A percentile compares a stretch with the other conserved stretches of the same genome.
phyloP scores from a whole-genome alignment of 352 stramenopile species.

The Globisporangium mamillatum region DNA sequence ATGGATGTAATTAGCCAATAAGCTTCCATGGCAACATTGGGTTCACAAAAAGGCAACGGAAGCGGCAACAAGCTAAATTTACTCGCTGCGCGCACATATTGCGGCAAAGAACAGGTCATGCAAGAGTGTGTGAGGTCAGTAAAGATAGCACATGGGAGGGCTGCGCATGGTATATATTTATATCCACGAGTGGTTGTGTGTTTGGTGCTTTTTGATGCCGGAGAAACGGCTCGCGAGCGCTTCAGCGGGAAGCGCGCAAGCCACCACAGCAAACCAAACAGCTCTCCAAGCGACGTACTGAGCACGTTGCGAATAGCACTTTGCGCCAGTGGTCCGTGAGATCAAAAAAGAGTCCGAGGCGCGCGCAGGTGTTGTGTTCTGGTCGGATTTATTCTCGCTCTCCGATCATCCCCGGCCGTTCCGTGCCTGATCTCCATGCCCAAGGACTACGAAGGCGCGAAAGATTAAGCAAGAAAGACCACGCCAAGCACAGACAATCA shows the following conservation, averaged over 20 bases:
- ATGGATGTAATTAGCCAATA: background rate
- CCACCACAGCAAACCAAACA: background rate
- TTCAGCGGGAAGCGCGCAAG: slow-evolving; percentile 4
- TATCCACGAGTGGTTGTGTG: slow-evolving; percentile 4
- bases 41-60: background rate
- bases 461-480: background rate
- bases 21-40: too few relatives aligned
- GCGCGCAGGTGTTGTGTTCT: slow-evolving; percentile 2
- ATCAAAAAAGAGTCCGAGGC: background rate
- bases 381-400: slow-evolving; percentile 8
- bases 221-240: slow-evolving; percentile 4
- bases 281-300: background rate
- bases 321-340: slow-evolving; percentile 1
- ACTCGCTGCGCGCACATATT: background rate
- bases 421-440: slow-evolving; percentile 8
- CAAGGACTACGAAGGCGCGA: background rate
- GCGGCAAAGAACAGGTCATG: background rate
- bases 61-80: background rate
- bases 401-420: background rate
- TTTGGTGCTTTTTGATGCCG: background rate
- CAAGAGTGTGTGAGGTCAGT: background rate
- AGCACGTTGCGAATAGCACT: background rate
- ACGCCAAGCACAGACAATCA: background rate
- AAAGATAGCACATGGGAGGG: background rate
- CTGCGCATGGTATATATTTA: background rate